Evolutionary conservation across 768 basidiomycete genomes (phyloP), one percentile per base, ranked within the genome.

Genomic region (Suillus spraguei): DNA sequence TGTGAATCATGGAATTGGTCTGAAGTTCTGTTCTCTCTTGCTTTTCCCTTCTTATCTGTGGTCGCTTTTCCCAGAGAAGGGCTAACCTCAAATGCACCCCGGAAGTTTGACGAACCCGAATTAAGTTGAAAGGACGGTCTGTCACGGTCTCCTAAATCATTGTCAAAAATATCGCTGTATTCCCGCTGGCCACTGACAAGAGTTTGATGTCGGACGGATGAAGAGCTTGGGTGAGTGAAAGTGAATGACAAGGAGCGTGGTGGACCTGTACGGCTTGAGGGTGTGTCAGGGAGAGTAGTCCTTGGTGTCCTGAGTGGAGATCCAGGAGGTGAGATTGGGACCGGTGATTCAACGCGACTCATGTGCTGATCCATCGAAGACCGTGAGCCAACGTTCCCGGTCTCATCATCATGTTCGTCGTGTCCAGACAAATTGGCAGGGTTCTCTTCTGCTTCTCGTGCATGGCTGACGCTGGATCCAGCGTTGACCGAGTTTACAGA

Each of bases 231-330:
- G 38, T 82, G 75, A 9, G 85, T 81, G 68, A 88, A 87, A 35
- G 83, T 82, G 70, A 85, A 89, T 3, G 89, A 89, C 33, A 91
- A 77, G 0, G 90, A 89, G 46, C 90, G 82, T 5, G 90, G 91
- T 38, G 90, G 89, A 14, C 90, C 91, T 5, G 90, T 91, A 59
- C 90, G 80, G 56, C 79, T 78, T 7, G 88, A 84, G 32, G 91
- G 90, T 0, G 88, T 87, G 56, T 73, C 66, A 39, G 66, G 74
- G 2, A 67, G 52, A 24, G 67, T 44, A 17, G 61, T 13, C 5
- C 60, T 22, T 42, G 66, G 60, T 33, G 61, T 59, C 22, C 36
- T 44, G 11, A 35, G 39, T 1, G 65, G 60, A 16, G 63, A 60
- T 11, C 60, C 66, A 64, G 46, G 33, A 50, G 14, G 35, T 16